Conservation (phyloP, 441 rosid genomes). For the Gossypium davidsonii region DNA sequence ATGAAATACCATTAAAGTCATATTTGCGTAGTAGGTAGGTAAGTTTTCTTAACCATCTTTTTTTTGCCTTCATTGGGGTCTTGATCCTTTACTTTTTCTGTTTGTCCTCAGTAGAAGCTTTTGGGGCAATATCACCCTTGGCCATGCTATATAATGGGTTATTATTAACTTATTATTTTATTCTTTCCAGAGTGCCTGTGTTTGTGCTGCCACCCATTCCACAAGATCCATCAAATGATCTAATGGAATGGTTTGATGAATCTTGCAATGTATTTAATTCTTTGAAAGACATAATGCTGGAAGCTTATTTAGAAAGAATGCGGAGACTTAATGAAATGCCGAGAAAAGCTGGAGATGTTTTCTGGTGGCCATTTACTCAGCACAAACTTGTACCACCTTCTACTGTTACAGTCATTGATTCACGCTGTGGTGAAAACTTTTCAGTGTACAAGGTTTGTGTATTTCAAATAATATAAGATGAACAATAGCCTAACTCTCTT, state of each 20-base stretch:
- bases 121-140: background rate
- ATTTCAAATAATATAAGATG: background rate
- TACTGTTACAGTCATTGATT: conserved; percentile 74
- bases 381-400: conserved; percentile 67
- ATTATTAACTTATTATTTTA: conserved; percentile 1
- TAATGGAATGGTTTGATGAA: conserved; percentile 71
- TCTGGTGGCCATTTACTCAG: conserved; percentile 99
- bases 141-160: background rate
- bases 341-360: conserved; percentile 58
- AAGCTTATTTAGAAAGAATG: conserved; percentile 53
- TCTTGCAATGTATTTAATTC: conserved; percentile 45
- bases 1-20: conserved; percentile 61
- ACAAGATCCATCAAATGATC: conserved; percentile 65
- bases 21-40: conserved; percentile 68
- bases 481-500: background rate
- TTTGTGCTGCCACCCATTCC: conserved; percentile 78
- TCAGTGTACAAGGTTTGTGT: conserved; percentile 67
- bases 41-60: background rate
- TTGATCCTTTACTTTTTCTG: background rate
- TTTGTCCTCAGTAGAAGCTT: background rate
- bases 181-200: conserved; percentile 64
- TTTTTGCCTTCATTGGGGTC: background rate
- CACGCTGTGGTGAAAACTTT: conserved; percentile 86
- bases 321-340: conserved; percentile 55
- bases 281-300: conserved; percentile 51